Percentiles rank a stretch among this genome's conserved stretches.
Evolutionary conservation across 805 yeast species (phyloP).

Genomic region (Metschnikowia picachoensis): DNA sequence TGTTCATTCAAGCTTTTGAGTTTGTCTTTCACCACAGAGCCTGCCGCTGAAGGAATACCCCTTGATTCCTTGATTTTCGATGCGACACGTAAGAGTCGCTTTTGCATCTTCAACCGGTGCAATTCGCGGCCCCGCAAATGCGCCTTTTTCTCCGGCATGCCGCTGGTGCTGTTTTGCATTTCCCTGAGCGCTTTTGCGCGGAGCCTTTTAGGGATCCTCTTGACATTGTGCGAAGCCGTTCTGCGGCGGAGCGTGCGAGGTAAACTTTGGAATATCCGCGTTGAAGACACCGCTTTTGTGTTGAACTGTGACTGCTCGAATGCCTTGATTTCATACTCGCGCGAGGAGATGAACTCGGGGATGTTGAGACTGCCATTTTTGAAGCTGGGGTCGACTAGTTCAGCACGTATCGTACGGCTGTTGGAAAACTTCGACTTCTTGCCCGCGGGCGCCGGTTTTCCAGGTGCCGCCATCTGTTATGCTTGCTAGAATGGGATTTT

Average conservation of each 20-base stretch:
- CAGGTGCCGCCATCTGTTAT: conserved; percentile 4
- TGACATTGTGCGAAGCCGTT: conserved; percentile 92
- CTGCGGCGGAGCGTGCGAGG: conserved; percentile 84
- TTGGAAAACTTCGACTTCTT: conserved; percentile 37
- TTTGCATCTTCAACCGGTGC: conserved; percentile 50
- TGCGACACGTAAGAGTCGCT: conserved; percentile 46
- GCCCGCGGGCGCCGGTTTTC: conserved; percentile 21
- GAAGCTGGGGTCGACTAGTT: conserved; percentile 26
- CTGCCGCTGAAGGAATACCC: conserved; percentile 8
- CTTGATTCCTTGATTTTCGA: conserved; percentile 14
- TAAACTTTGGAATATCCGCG: conserved; percentile 78
- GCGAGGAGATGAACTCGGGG: conserved; percentile 63
- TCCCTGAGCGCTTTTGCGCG: conserved; percentile 62
- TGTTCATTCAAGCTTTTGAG: conserved; percentile 22
- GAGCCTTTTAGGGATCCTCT: conserved; percentile 81
- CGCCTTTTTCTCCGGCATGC: conserved; percentile 11
- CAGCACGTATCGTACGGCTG: conserved; percentile 37
- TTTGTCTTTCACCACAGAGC: conserved; percentile 14
- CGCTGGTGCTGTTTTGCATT: conserved; percentile 31
- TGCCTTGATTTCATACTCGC: conserved; percentile 72
- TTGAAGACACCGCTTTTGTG: conserved; percentile 62
- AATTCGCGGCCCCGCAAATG: conserved; percentile 32
- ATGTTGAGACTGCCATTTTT: conserved; percentile 16
- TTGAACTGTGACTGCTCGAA: conserved; percentile 70
- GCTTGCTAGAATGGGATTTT: not conserved